Evolutionary conservation across 2,329 filamentous ascomycete genomes (phyloP), one percentile per base, ranked within the genome.

Genomic region (Fusarium chlamydosporum): DNA sequence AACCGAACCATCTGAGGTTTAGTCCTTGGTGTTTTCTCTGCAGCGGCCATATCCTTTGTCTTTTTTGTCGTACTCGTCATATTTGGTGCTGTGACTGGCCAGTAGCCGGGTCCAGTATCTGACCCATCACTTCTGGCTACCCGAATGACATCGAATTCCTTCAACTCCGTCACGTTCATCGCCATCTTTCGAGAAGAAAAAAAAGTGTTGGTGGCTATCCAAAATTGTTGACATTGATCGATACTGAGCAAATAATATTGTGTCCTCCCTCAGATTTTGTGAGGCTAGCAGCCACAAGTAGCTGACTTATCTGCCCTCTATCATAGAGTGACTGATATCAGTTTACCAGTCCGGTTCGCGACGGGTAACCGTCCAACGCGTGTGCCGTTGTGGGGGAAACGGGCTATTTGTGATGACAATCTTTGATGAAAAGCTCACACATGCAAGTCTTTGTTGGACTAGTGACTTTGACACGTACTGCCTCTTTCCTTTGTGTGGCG

Each of bases 41-140:
- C 46, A 6, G 61, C 33, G 18, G 67, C 46, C 7, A 70, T 65
- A 26, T 81, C 79, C 64, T 81, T 81, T 7, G 76, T 60, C 66
- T 80, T 80, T 60, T 83, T 82, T 0, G 72, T 70, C 18, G 79
- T 67, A 23, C 76, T 69, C 31, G 70, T 58, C 20, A 77, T 51
- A 29, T 75, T 65, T 4, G 75, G 55, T 50, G 75, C 45, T 27
- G 68, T 74, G 60, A 78, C 60, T 16, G 80, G 80, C 82, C 82
- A 83, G 70, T 83, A 83, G 11, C 81, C 82, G 1, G 80, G 80
- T 4, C 82, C 82, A 9, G 77, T 79, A 51, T 83, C 82, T 42
- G 77, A 76, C 18, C 83, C 83, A 75, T 85, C 83, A 68, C 80
- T 84, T 51, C 83, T 80, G 7, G 77, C 78, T 40, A 85, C 77